Evolutionary conservation across 352 stramenopile species (phyloP).

Genomic region (Discostella stelligera): DNA sequence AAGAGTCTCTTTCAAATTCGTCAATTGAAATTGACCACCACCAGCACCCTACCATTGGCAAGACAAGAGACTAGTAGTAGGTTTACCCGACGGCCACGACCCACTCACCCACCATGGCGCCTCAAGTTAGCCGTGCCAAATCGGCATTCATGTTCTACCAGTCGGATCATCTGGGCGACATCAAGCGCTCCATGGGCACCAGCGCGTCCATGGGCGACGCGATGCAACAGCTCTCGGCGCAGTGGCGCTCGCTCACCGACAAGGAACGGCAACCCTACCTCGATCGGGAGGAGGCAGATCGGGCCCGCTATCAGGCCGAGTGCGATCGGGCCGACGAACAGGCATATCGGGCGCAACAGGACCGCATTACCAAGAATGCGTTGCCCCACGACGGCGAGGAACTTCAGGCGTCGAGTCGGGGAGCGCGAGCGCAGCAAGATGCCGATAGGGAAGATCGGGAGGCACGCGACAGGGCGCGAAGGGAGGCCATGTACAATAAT

Average conservation of each 20-base stretch:
- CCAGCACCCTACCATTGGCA: too few species aligned
- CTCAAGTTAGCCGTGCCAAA: conserved; percentile 38
- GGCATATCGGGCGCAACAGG: conserved; percentile 49
- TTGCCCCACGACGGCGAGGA: conserved; percentile 53
- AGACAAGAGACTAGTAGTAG: too few species aligned
- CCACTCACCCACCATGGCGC: conserved; percentile 20
- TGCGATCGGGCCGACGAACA: conserved; percentile 57
- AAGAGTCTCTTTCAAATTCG: too few species aligned
- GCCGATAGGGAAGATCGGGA: conserved; percentile 46
- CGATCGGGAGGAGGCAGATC: conserved; percentile 60
- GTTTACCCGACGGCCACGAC: background rate
- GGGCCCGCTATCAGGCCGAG: conserved; percentile 63
- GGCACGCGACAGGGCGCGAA: conserved; percentile 27
- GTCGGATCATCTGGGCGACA: conserved; percentile 52
- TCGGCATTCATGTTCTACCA: conserved; percentile 80
- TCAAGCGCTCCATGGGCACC: conserved; percentile 57
- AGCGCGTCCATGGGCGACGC: conserved; percentile 65
- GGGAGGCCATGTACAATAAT: conserved; percentile 36
- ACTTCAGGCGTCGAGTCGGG: conserved; percentile 23
- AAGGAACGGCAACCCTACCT: conserved; percentile 55
- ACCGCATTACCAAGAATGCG: conserved; percentile 40
- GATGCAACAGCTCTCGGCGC: conserved; percentile 67
- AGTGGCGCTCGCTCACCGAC: conserved; percentile 65
- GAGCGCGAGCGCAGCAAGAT: conserved; percentile 27
- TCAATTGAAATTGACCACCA: background rate